phyloP scores from a whole-genome alignment of 1,139 yeast species.

The Nakaseomyces uthaithaninus region DNA sequence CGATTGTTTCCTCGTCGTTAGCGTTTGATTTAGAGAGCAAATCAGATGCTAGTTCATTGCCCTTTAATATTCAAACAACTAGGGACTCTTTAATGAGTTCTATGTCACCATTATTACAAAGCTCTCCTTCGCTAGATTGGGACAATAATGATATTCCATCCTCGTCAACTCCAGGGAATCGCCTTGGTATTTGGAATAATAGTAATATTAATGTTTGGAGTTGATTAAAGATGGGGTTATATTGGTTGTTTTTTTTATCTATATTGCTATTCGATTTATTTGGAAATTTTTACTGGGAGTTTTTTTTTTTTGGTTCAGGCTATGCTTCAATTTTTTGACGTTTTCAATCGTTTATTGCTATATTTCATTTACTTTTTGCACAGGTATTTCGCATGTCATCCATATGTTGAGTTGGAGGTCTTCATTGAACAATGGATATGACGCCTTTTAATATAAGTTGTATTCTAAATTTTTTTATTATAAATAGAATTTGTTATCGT shows the following conservation, averaged over 20 bases:
- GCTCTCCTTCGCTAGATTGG: slow-evolving; percentile 3
- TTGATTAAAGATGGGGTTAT: too few species aligned
- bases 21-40: slow-evolving; percentile 2
- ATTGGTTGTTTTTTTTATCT: background rate
- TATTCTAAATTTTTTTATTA: slow-evolving; percentile 5
- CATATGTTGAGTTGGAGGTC: too few species aligned
- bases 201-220: slow-evolving; percentile 35
- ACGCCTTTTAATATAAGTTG: background rate
- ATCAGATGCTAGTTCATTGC: background rate
- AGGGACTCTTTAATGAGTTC: background rate
- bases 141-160: slow-evolving; percentile 17
- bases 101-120: background rate
- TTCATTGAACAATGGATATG: background rate
- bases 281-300: slow-evolving; percentile 1
- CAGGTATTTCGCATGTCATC: background rate
- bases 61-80: slow-evolving; percentile 3
- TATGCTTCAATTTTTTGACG: background rate
- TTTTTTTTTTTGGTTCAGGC: slow-evolving; percentile 1
- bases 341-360: background rate
- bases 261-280: slow-evolving; percentile 1
- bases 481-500: slow-evolving; percentile 2
- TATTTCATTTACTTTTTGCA: background rate
- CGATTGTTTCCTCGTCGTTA: slow-evolving; percentile 1
- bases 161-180: slow-evolving; percentile 16
- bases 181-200: slow-evolving; percentile 30